Evolutionary conservation across 495 filamentous ascomycete genomes (phyloP).

Genomic region (Talaromyces liani): DNA sequence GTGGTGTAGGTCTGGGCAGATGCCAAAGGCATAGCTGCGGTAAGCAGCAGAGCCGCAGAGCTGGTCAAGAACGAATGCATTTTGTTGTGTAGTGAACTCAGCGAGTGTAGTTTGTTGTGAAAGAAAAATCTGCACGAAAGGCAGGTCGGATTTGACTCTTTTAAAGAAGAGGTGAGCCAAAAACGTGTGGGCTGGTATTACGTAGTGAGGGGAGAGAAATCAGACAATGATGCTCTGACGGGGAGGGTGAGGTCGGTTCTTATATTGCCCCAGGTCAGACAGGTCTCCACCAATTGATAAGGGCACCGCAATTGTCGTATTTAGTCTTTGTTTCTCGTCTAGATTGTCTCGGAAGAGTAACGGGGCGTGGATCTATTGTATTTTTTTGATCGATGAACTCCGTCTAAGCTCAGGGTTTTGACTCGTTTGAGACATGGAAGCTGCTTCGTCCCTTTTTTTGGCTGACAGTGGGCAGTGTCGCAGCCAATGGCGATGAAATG

Average conservation of each 20-base stretch:
- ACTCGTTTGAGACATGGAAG: background rate
- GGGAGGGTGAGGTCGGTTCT: background rate
- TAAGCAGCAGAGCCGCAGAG: conserved; percentile 27
- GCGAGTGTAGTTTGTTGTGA: background rate
- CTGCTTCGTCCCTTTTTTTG: background rate
- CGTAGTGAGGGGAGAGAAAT: background rate
- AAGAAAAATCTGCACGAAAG: background rate
- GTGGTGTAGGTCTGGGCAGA: conserved; percentile 41
- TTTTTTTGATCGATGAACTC: background rate
- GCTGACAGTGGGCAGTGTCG: background rate
- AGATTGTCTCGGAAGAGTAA: background rate
- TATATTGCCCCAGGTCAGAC: background rate
- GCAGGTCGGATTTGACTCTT: background rate
- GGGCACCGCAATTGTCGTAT: background rate
- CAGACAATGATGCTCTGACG: background rate
- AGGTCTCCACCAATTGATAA: background rate
- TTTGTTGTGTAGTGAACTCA: background rate
- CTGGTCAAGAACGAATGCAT: conserved; percentile 14
- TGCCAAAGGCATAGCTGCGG: conserved; percentile 26
- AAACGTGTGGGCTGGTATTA: background rate
- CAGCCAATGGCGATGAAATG: background rate
- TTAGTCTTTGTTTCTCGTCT: background rate
- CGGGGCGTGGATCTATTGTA: background rate
- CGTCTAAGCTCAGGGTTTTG: background rate
- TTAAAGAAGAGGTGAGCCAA: background rate